A percentile compares a stretch with the other conserved stretches of the same genome.
Conservation (phyloP, 1,284 basidiomycete genomes). For the Spongispora temasekensis region DNA sequence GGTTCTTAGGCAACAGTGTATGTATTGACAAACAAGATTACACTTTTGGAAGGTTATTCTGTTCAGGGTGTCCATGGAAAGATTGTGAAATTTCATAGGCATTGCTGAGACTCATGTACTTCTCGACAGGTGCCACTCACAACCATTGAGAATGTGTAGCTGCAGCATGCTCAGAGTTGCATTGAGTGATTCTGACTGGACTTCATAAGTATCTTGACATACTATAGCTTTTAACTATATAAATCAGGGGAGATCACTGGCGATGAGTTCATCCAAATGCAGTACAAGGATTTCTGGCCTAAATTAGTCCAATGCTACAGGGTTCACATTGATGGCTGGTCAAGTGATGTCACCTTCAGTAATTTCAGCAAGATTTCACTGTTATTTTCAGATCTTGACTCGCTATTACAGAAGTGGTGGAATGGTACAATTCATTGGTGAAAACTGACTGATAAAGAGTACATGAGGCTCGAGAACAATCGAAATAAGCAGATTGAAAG, state of each 20-base stretch:
- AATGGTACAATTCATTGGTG: conserved; percentile 4
- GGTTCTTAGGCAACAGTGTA: conserved; percentile 9
- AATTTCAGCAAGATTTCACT: no score
- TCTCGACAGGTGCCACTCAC: conserved; percentile 1
- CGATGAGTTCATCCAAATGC: conserved; percentile 1
- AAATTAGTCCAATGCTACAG: conserved; percentile 4
- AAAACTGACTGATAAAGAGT: no score
- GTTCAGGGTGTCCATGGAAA: conserved; percentile 6
- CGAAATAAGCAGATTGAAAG: conserved; percentile 2
- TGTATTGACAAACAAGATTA: conserved; percentile 4
- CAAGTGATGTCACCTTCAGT: no score
- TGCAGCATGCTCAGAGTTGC: background rate
- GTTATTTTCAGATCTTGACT: conserved; percentile 1
- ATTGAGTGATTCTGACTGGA: background rate
- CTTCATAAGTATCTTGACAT: conserved; percentile 3
- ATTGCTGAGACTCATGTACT: background rate
- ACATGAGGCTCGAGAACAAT: background rate
- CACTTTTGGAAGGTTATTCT: conserved; percentile 11
- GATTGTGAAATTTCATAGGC: background rate
- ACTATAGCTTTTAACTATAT: background rate
- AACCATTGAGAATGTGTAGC: conserved; percentile 7
- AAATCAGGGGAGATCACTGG: background rate
- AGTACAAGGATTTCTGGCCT: no score
- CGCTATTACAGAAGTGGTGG: conserved; percentile 1
- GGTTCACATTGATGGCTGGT: conserved; percentile 9